phyloP scores from a whole-genome alignment of 1,284 basidiomycete species.

The Xerocomus nothofagi region DNA sequence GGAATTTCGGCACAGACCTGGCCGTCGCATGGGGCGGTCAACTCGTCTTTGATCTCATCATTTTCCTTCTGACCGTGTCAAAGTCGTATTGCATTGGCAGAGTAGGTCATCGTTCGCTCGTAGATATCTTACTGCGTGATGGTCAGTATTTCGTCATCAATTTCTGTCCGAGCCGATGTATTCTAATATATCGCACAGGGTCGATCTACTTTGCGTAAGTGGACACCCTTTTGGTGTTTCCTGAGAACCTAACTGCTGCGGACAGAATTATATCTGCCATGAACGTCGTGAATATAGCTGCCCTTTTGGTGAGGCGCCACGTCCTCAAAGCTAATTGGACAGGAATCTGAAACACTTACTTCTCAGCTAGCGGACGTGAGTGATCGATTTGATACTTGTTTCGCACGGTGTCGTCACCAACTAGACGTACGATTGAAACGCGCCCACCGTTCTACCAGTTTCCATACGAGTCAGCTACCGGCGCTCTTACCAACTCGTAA shows the following conservation, averaged over 20 bases:
- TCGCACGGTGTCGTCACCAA: neutral
- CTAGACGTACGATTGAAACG: neutral
- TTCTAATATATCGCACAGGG: constrained; percentile 11
- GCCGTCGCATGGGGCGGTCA: constrained; percentile 12
- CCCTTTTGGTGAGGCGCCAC: constrained; percentile 12
- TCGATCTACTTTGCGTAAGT: constrained; percentile 20
- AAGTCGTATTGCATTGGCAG: constrained; percentile 6
- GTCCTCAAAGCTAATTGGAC: neutral
- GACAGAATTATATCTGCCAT: constrained; percentile 16
- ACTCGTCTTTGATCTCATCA: constrained; percentile 11
- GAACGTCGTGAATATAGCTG: constrained; percentile 12
- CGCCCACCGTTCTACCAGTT: neutral
- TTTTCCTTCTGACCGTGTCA: constrained; percentile 15
- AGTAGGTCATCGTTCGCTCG: constrained; percentile 3
- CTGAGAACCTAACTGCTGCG: neutral
- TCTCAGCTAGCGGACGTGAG: constrained; percentile 5
- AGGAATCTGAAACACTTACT: neutral
- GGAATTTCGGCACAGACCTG: neutral
- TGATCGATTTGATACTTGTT: neutral
- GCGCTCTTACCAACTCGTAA: constrained; percentile 10
- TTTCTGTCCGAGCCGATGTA: neutral
- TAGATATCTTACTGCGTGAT: constrained; percentile 17
- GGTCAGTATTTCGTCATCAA: constrained; percentile 6
- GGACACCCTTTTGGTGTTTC: neutral
- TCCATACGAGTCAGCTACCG: neutral